Base-by-base conservation (phyloP, 108 stramenopile genomes). In the Chaetoceros tenuissimus region DNA sequence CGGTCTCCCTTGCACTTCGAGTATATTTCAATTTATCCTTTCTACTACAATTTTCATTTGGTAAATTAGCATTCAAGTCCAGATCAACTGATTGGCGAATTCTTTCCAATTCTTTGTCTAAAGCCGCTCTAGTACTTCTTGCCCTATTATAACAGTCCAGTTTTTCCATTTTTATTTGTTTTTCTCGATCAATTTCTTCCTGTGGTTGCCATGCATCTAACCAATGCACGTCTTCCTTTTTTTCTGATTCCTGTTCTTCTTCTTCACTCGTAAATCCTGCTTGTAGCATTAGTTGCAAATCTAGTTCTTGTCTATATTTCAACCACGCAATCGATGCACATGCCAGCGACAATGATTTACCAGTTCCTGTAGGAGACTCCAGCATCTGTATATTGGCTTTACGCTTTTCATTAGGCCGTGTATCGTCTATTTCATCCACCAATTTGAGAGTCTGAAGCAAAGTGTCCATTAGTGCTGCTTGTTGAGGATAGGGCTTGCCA, bases 311-410 rank as follows among this genome's bases (percentile, higher is more conserved):
- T 23, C 65, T 47, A 60, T 85, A 74, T 21, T 79, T 55, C 24
- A 92, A 57, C 89, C 89, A 92, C 0, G 82, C 78, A 60, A 92
- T 46, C 45, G 84, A 66, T 18, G 86, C 75, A 61, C 85, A 87
- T 3, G 86, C 89, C 67, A 92, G 60, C 18, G 78, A 80, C 18
- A 92, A 51, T 21, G 73, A 75, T 45, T 92, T 92, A 1, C 89
- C 89, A 1, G 89, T 92, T 20, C 89, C 89, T 8, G 89, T 92
- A 1, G 89, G 89, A 29, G 80, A 81, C 72, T 92, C 89, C 31
- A 92, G 55, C 64, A 84, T 72, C 28, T 85, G 57, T 0, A 92
- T 69, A 10, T 57, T 51, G 17, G 72, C 73, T 26, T 63, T 24
- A 13, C 19, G 17, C 26, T 49, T n/a, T 5, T 57, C 10, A 7